Percentiles rank a stretch among this genome's conserved stretches.
phyloP scores from a whole-genome alignment of 805 yeast genomes.

The Zygoascus flipseniorum region DNA sequence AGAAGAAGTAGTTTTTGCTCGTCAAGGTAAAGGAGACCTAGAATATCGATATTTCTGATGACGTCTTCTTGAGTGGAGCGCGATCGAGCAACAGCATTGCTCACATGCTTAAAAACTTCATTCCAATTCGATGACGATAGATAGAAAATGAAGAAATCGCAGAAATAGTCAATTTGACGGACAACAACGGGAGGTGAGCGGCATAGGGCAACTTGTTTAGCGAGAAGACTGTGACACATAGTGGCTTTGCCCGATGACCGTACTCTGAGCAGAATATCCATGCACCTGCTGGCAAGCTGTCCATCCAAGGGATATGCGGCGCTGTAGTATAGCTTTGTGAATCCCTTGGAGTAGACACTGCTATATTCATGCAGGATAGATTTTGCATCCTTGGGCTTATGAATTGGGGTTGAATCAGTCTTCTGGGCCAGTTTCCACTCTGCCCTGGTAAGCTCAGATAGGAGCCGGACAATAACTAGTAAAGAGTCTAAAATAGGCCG shows the following conservation, averaged over 20 bases:
- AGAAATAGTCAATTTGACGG: conserved; percentile 8
- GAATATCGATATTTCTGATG: conserved; percentile 39
- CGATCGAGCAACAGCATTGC: not conserved
- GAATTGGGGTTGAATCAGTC: not conserved
- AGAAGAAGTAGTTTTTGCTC: conserved; percentile 30
- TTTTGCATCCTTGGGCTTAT: not conserved
- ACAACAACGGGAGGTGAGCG: conserved; percentile 4
- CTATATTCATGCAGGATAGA: conserved; percentile 1
- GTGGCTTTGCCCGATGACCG: conserved; percentile 8
- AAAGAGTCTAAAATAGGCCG: conserved; percentile 5
- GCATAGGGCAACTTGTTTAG: not conserved
- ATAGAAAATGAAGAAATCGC: conserved; percentile 35
- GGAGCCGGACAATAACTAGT: conserved; percentile 9
- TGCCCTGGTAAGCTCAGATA: conserved; percentile 9
- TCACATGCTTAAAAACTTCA: conserved; percentile 28
- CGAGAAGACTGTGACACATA: not conserved
- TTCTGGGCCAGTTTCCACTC: conserved; percentile 12
- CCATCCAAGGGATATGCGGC: conserved; percentile 9
- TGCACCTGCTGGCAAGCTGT: conserved; percentile 5
- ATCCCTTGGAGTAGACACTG: conserved; percentile 1
- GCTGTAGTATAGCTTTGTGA: conserved; percentile 7
- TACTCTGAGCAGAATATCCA: conserved; percentile 9
- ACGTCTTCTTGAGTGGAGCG: not conserved
- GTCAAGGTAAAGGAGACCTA: conserved; percentile 37
- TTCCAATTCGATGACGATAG: conserved; percentile 44